Evolutionary conservation across 345 rosid genomes (phyloP), one percentile per base, ranked within the genome.

Genomic region (Eucalyptus erythrocorys): DNA sequence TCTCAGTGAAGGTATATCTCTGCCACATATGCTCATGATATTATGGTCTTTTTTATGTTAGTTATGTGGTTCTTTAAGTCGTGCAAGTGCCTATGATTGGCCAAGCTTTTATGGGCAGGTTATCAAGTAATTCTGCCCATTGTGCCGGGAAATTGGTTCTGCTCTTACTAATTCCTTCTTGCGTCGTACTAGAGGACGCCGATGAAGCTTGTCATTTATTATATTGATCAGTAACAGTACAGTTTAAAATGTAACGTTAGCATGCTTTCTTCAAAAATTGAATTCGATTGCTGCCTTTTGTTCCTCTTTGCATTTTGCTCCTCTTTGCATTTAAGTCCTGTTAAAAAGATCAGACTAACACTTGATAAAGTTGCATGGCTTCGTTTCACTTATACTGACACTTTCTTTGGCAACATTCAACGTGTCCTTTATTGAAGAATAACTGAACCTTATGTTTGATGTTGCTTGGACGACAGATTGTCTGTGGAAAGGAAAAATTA

Each of bases 1-100:
- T 92, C 91, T 95, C 30, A 95, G 92, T 91, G 99, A 97, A 93
- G 98, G 99, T 96, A 93, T 85, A 50, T 68, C 85, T 80, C 64
- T 85, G 22, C 64, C 50, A 19, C 49, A 27, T 21, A 51, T 59
- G 87, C 84, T 59, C 26, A 45, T 45, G 37, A 49, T 48, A 85
- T 76, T 10, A 76, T 76, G 84, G 84, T 76, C 47, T 10, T 26
- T 42, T 86, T 86, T 37, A 17, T 86, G 47, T 86, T 55, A 86
- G 45, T 50, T 47, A 19, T 50, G 48, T 59, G 45, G 47, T 37
- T 37, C 82, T 37, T 21, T 76, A 76, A 76, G 82, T 22, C 27
- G 10, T 21, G 82, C 45, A 71, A 37, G 47, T 37, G 45, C 22
- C 45, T 71, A 71, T 10, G 45, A 19, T 19, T 76, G 45, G 27